A percentile compares a stretch with the other conserved stretches of the same genome.
Conservation (phyloP, 163 green algal species). For the Coccomyxa subellipsoidea region DNA sequence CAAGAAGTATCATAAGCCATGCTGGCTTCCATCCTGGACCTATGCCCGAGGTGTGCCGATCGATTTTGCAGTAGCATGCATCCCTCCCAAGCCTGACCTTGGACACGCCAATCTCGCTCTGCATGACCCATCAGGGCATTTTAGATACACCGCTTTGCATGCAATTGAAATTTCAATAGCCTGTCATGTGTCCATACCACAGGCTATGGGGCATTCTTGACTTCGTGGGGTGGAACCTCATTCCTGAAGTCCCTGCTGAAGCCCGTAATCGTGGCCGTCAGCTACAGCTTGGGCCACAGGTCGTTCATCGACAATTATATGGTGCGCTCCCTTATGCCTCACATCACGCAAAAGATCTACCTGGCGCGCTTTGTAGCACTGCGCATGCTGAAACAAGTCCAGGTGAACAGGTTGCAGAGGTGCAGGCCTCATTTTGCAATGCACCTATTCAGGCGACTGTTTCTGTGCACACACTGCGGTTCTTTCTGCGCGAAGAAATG, state of each 20-base stretch:
- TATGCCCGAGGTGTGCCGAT: constrained; percentile 11
- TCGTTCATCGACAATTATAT: background rate
- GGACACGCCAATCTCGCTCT: no score
- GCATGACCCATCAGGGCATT: no score
- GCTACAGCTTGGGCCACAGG: background rate
- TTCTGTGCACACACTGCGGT: no score
- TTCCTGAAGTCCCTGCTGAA: background rate
- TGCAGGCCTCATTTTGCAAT: no score
- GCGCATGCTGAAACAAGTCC: no score
- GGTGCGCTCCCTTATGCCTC: background rate
- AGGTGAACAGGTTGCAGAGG: no score
- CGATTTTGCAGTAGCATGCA: no score
- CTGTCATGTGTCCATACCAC: background rate
- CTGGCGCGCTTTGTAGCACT: no score
- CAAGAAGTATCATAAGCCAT: background rate
- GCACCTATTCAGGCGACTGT: no score
- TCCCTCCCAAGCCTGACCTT: background rate
- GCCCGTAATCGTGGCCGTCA: background rate
- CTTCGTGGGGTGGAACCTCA: background rate
- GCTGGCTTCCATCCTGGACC: constrained; percentile 3
- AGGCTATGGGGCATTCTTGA: constrained; percentile 2
- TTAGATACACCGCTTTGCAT: no score
- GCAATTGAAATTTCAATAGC: background rate
- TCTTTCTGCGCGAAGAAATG: no score
- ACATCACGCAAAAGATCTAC: background rate